These are phyloP conservation scores for Metarhizium rileyi DNA, from an alignment of 2,329 filamentous ascomycete genomes.

Conservation along the genomic window DNA sequence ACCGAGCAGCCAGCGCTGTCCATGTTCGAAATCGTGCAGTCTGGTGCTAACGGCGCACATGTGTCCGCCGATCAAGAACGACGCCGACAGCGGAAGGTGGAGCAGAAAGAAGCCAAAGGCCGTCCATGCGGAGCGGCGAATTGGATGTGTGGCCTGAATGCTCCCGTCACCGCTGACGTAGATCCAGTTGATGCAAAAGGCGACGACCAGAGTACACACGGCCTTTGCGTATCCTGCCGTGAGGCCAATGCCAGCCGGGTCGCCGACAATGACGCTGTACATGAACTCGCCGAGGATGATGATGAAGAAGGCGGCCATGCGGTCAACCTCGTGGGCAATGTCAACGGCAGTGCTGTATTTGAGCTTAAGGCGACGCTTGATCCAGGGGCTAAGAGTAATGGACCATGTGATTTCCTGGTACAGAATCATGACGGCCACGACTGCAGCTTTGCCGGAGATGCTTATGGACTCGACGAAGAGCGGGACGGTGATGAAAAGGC, in stretches of 20 bases:
- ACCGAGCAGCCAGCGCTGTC: conserved; percentile 37
- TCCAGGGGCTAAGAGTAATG: conserved; percentile 32
- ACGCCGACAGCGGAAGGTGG: conserved; percentile 34
- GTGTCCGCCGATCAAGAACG: conserved; percentile 37
- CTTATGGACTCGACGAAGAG: conserved; percentile 32
- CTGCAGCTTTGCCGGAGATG: conserved; percentile 29
- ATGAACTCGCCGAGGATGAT: conserved; percentile 41
- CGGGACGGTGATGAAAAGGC: conserved; percentile 31
- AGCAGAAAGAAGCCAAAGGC: conserved; percentile 35
- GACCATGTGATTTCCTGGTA: conserved; percentile 34
- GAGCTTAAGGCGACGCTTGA: conserved; percentile 31
- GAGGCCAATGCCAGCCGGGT: conserved; percentile 34
- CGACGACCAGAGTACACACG: conserved; percentile 38
- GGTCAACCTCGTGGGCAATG: conserved; percentile 38
- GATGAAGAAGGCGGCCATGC: conserved; percentile 41
- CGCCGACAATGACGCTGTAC: conserved; percentile 37
- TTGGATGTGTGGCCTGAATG: conserved; percentile 30
- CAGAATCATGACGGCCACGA: conserved; percentile 31
- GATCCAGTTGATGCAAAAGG: conserved; percentile 40
- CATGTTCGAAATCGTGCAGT: conserved; percentile 28
- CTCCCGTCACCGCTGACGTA: conserved; percentile 39
- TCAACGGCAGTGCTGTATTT: conserved; percentile 38
- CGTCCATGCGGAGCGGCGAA: conserved; percentile 33
- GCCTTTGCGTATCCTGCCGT: conserved; percentile 33
- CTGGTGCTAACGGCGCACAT: conserved; percentile 31